phyloP scores from a whole-genome alignment of 805 yeast species.

The Yarrowia deformans region DNA sequence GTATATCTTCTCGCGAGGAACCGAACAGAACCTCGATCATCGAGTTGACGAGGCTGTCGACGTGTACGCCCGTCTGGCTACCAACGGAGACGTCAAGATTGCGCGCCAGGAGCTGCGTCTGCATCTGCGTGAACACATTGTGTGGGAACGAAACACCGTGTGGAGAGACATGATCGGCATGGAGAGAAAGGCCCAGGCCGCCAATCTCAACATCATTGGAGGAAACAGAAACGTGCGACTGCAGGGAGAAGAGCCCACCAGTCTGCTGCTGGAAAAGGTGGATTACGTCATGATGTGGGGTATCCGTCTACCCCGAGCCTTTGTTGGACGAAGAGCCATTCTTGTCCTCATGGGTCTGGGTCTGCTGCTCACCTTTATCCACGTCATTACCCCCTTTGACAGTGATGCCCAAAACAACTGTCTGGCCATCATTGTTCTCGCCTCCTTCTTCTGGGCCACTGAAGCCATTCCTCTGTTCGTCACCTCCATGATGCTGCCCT shows the following conservation, averaged over 20 bases:
- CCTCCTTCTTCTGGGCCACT: constrained; percentile 94
- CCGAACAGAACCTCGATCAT: constrained; percentile 58
- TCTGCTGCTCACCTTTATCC: constrained; percentile 54
- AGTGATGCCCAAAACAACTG: constrained; percentile 69
- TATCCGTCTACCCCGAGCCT: constrained; percentile 50
- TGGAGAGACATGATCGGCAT: constrained; percentile 96
- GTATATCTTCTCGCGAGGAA: constrained; percentile 61
- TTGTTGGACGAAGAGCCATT: constrained; percentile 53
- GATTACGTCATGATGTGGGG: constrained; percentile 38
- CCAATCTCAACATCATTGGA: constrained; percentile 48
- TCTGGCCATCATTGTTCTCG: constrained; percentile 79
- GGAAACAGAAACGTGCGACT: constrained; percentile 45
- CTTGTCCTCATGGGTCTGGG: constrained; percentile 64
- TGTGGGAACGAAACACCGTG: constrained; percentile 96
- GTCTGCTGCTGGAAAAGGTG: constrained; percentile 18
- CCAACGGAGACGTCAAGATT: constrained; percentile 52
- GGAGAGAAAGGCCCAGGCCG: constrained; percentile 85
- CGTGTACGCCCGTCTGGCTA: constrained; percentile 61
- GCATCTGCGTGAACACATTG: constrained; percentile 86
- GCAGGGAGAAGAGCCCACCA: constrained; percentile 46
- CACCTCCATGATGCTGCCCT: constrained; percentile 83
- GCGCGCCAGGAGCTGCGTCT: constrained; percentile 61
- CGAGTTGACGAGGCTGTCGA: constrained; percentile 62
- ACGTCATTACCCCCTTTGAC: constrained; percentile 42
- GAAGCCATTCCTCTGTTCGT: constrained; percentile 92